Conservation (phyloP, 2,329 filamentous ascomycete species). For the Cordyceps javanica region DNA sequence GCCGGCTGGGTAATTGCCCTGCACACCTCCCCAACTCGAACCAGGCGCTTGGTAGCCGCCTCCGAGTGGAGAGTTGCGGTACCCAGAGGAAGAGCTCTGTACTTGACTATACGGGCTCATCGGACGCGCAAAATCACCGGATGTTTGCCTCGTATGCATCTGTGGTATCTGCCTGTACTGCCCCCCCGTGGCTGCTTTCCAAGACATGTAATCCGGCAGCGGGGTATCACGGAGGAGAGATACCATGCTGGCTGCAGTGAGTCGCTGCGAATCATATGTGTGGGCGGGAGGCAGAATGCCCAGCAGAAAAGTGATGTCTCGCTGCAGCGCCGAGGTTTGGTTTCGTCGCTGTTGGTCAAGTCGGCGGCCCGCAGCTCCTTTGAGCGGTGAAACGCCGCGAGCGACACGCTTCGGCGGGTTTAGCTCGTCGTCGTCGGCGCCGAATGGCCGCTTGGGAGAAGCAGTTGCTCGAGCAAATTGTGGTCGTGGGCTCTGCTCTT, state of each 20-base stretch:
- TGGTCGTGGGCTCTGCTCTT: conserved; percentile 40
- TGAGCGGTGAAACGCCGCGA: conserved; percentile 86
- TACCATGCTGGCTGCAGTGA: conserved; percentile 67
- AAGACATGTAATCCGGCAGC: conserved; percentile 55
- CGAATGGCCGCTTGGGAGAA: conserved; percentile 57
- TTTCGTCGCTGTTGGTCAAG: conserved; percentile 70
- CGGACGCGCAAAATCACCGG: conserved; percentile 40
- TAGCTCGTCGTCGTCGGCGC: conserved; percentile 63
- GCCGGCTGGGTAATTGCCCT: neutral
- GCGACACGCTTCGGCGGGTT: conserved; percentile 79
- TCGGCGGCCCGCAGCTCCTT: conserved; percentile 79
- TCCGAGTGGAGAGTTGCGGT: conserved; percentile 44
- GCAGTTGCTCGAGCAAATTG: conserved; percentile 42
- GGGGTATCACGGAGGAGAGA: conserved; percentile 63
- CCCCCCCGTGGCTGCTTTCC: conserved; percentile 40
- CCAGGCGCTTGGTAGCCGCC: conserved; percentile 1
- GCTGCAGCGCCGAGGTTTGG: conserved; percentile 63
- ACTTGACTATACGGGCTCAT: conserved; percentile 43
- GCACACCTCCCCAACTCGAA: conserved; percentile 2
- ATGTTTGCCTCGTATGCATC: conserved; percentile 34
- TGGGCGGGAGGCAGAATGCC: conserved; percentile 69
- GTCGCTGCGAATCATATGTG: conserved; percentile 63
- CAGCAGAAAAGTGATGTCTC: conserved; percentile 58
- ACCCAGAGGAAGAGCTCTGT: conserved; percentile 34
- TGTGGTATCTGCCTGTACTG: conserved; percentile 30